phyloP scores from a whole-genome alignment of 805 yeast genomes.

The Wickerhamomyces pijperi region DNA sequence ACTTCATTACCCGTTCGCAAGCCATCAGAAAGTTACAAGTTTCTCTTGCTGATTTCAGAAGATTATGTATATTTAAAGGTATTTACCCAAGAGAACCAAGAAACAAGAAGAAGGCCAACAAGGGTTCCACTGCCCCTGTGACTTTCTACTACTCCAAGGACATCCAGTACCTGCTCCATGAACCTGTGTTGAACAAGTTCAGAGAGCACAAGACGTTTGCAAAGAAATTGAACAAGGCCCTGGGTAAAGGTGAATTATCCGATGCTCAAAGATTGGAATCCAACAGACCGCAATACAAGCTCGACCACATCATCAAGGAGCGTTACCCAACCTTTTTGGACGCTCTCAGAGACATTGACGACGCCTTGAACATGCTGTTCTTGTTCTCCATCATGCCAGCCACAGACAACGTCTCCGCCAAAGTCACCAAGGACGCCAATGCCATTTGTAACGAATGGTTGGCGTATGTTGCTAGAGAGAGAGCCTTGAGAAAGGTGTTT shows the following conservation, averaged over 20 bases:
- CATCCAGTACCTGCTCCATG: slow-evolving; percentile 89
- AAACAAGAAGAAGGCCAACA: slow-evolving; percentile 92
- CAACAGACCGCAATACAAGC: slow-evolving; percentile 71
- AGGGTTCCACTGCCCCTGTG: slow-evolving; percentile 93
- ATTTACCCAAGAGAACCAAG: slow-evolving; percentile 95
- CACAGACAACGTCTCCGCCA: slow-evolving; percentile 67
- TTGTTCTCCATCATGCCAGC: slow-evolving; percentile 93
- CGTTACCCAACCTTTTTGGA: slow-evolving; percentile 91
- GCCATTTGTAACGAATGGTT: slow-evolving; percentile 87
- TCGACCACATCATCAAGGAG: slow-evolving; percentile 87
- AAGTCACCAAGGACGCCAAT: slow-evolving; percentile 81
- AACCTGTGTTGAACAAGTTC: slow-evolving; percentile 83
- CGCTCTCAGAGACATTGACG: slow-evolving; percentile 88
- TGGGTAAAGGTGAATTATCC: slow-evolving; percentile 84
- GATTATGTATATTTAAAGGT: slow-evolving; percentile 95
- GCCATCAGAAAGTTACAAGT: slow-evolving; percentile 89
- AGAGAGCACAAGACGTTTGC: slow-evolving; percentile 94
- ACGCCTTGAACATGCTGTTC: slow-evolving; percentile 90
- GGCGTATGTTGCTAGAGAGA: slow-evolving; percentile 82
- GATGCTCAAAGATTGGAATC: slow-evolving; percentile 81
- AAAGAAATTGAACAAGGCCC: slow-evolving; percentile 76
- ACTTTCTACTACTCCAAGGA: slow-evolving; percentile 92
- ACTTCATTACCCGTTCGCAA: slow-evolving; percentile 87
- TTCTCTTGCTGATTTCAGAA: slow-evolving; percentile 90
- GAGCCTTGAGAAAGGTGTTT: slow-evolving; percentile 76